These are phyloP conservation scores for Penicillium ochrochloron DNA, from an alignment of 495 filamentous ascomycete genomes.

Conservation along the genomic window DNA sequence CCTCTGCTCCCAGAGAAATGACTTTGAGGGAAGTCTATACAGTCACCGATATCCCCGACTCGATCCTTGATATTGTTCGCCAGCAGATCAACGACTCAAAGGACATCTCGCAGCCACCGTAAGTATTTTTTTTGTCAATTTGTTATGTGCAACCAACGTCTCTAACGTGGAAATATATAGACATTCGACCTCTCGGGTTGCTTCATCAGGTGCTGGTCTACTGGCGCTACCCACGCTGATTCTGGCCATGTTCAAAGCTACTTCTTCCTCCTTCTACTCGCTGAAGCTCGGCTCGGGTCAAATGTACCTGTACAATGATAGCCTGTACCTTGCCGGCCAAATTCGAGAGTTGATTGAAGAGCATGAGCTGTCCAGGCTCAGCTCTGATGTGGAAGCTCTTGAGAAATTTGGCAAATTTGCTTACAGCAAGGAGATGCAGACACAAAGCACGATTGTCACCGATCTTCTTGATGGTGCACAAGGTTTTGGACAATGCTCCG, in stretches of 20 bases:
- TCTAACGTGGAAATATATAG: slow-evolving; percentile 26
- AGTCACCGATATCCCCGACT: slow-evolving; percentile 81
- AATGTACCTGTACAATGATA: slow-evolving; percentile 96
- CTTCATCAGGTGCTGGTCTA: slow-evolving; percentile 73
- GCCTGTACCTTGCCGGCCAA: slow-evolving; percentile 72
- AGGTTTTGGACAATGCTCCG: slow-evolving; percentile 65
- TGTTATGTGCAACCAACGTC: too few species aligned
- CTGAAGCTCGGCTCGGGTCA: slow-evolving; percentile 66
- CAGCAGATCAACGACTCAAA: slow-evolving; percentile 73
- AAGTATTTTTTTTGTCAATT: slow-evolving; percentile 31
- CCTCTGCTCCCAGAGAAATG: slow-evolving; percentile 58
- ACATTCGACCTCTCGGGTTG: slow-evolving; percentile 58
- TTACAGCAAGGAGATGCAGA: slow-evolving; percentile 85
- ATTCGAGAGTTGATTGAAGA: slow-evolving; percentile 63
- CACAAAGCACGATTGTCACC: slow-evolving; percentile 78
- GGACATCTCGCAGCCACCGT: slow-evolving; percentile 59
- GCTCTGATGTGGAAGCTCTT: slow-evolving; percentile 71
- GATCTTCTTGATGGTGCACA: slow-evolving; percentile 83
- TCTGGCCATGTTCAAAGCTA: slow-evolving; percentile 88
- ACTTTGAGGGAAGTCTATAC: slow-evolving; percentile 86
- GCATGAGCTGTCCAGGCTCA: slow-evolving; percentile 59
- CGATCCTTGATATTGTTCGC: slow-evolving; percentile 71
- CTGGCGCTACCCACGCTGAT: slow-evolving; percentile 81
- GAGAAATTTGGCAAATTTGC: slow-evolving; percentile 80
- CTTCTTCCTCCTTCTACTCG: slow-evolving; percentile 79